Conservation (phyloP, 208 protist species). For the Leishmania mexicana region DNA sequence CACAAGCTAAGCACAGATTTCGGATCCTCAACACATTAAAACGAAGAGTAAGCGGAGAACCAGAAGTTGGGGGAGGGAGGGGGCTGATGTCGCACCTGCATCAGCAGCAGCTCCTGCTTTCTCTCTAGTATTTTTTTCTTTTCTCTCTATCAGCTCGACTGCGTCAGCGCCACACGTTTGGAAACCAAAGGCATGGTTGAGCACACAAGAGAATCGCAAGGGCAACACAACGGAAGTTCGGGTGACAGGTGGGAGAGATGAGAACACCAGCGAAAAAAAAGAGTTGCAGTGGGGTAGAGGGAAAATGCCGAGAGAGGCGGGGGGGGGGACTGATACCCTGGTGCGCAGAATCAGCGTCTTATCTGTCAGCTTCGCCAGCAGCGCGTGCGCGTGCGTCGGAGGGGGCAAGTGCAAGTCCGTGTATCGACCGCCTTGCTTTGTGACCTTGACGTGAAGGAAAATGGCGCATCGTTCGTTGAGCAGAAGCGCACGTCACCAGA, state of each 20-base stretch:
- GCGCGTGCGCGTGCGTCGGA: neutral
- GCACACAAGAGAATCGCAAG: slow-evolving; percentile 8
- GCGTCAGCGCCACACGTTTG: neutral
- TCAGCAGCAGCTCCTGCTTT: neutral
- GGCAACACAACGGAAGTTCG: neutral
- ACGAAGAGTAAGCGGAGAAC: neutral
- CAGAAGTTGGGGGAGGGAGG: neutral
- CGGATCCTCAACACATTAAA: neutral
- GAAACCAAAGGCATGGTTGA: neutral
- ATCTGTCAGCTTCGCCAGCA: neutral
- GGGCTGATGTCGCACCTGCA: neutral
- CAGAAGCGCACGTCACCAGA: neutral
- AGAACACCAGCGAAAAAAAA: neutral
- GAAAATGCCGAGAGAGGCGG: neutral
- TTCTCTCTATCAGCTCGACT: neutral
- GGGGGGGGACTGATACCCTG: neutral
- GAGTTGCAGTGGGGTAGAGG: neutral
- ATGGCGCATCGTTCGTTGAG: neutral
- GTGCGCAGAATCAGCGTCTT: neutral
- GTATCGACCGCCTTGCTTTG: neutral
- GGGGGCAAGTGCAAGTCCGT: neutral
- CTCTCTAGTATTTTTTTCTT: neutral
- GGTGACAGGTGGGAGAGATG: neutral
- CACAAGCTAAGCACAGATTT: neutral
- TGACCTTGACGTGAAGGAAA: neutral